Percentiles rank a stretch among this genome's conserved stretches.
Evolutionary conservation across 371 early-diverging fungal genomes (phyloP).

Genomic region (Coemansia sp.): DNA sequence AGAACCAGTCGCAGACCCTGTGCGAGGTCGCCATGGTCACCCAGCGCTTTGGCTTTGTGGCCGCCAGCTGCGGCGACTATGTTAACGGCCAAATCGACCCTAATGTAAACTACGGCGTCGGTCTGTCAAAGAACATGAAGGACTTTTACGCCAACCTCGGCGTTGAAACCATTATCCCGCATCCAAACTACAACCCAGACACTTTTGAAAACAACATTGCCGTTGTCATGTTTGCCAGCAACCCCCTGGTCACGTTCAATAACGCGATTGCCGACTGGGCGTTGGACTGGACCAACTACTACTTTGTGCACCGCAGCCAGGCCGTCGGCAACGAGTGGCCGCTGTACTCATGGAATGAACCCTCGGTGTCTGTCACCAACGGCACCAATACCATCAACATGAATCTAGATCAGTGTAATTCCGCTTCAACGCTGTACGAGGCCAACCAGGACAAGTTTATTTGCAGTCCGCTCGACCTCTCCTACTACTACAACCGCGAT

Average conservation of each 20-base stretch:
- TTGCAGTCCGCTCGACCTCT: constrained; percentile 8
- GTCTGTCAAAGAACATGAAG: constrained; percentile 1
- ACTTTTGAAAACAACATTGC: constrained; percentile 38
- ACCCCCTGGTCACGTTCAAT: not conserved
- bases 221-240: not conserved
- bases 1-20: constrained; percentile 10
- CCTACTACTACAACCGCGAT: not conserved
- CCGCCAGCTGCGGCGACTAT: constrained; percentile 27
- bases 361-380: not conserved
- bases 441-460: constrained; percentile 17
- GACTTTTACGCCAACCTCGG: not conserved
- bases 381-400: not conserved
- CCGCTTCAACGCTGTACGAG: not conserved
- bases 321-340: not conserved
- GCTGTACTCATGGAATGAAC: not conserved
- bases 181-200: constrained; percentile 20
- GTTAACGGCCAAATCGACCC: not conserved
- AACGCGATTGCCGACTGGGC: constrained; percentile 24
- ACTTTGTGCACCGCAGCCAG: constrained; percentile 10
- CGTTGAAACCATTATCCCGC: constrained; percentile 3
- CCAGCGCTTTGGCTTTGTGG: constrained; percentile 14
- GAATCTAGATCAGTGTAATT: not conserved
- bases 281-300: constrained; percentile 6
- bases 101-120: not conserved
- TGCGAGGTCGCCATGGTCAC: constrained; percentile 26